Base-by-base conservation (phyloP, 495 filamentous ascomycete genomes). In the Baudoinia panamericana region DNA sequence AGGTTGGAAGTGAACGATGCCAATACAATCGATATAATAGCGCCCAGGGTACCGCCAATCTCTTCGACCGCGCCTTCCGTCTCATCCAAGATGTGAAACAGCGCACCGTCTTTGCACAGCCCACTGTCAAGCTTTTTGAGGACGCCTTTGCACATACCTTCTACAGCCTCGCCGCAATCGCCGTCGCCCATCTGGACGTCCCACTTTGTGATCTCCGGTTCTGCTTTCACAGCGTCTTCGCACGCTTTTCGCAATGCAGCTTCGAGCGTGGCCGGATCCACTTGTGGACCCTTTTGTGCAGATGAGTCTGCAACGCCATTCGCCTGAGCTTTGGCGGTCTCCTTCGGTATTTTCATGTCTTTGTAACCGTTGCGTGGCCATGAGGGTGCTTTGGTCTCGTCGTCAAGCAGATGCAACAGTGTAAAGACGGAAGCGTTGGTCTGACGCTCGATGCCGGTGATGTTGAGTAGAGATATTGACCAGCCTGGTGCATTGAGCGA, bases 141-240 rank as follows among this genome's bases (percentile, higher is more conserved):
- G 5, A 63, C 51, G 11, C 54, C 46, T 30, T 55, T 54, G 52
- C 57, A 60, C 34, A 60, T 52, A 10, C 41, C 66, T 45, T 71
- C 63, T 7, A 78, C 64, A 11, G 71, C 73, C 58, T 76, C 66
- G 17, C 73, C 73, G 50, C 73, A 78, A 52, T 78, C 73, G 8
- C 73, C 73, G 53, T 78, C 73, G 24, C 73, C 73, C 73, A 78
- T 78, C 39, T 72, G 56, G 21, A 71, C 71, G 55, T 78, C 73
- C 66, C 66, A 78, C 45, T 66, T 68, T 1, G 73, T 78, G 25
- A 78, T 56, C 38, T 70, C 63, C 0, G 73, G 73, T 52, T 78
- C 73, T 1, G 72, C 67, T 12, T 52, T 58, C 24, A 73, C 61
- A 16, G 71, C 63, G 3, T 57, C 62, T 12, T 64, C 52, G 59